phyloP scores from a whole-genome alignment of 331 rosid genomes.

The Dryas integrifolia region DNA sequence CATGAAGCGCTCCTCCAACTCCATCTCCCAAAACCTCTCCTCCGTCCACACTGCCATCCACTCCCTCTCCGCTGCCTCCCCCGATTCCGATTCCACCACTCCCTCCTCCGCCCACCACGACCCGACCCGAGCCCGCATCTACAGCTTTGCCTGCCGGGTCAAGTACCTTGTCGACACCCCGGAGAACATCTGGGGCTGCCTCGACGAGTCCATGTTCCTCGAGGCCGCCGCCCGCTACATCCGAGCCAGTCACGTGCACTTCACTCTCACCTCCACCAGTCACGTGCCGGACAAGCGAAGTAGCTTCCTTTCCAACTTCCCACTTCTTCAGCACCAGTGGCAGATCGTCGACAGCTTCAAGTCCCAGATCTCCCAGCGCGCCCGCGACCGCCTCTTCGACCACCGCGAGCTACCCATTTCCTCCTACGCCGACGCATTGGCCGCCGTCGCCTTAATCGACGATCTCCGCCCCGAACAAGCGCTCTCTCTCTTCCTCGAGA shows the following conservation, averaged over 20 bases:
- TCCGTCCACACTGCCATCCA: conserved; percentile 52
- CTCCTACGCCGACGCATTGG: conserved; percentile 74
- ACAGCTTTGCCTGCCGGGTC: conserved; percentile 77
- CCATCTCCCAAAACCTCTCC: conserved; percentile 68
- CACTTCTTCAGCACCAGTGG: conserved; percentile 89
- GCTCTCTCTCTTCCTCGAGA: conserved; percentile 64
- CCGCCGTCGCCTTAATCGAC: conserved; percentile 79
- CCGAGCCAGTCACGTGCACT: conserved; percentile 71
- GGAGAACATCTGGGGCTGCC: conserved; percentile 92
- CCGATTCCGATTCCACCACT: conserved; percentile 14
- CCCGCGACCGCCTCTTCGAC: conserved; percentile 74
- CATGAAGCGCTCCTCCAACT: conserved; percentile 61
- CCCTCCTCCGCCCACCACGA: conserved; percentile 20
- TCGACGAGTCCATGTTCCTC: conserved; percentile 85
- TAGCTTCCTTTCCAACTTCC: conserved; percentile 55
- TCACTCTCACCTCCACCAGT: conserved; percentile 28
- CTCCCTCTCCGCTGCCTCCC: conserved; percentile 41
- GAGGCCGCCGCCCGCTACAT: conserved; percentile 75
- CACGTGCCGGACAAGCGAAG: conserved; percentile 28
- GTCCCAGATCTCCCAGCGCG: conserved; percentile 89
- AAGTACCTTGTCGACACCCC: conserved; percentile 90
- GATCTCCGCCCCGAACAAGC: conserved; percentile 66
- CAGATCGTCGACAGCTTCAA: conserved; percentile 94
- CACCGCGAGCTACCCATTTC: conserved; percentile 37
- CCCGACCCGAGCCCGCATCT: conserved; percentile 57